A percentile compares a stretch with the other conserved stretches of the same genome.
These are phyloP conservation scores for Phytophthora fragariae DNA, from an alignment of 352 stramenopile genomes.

Conservation along the genomic window DNA sequence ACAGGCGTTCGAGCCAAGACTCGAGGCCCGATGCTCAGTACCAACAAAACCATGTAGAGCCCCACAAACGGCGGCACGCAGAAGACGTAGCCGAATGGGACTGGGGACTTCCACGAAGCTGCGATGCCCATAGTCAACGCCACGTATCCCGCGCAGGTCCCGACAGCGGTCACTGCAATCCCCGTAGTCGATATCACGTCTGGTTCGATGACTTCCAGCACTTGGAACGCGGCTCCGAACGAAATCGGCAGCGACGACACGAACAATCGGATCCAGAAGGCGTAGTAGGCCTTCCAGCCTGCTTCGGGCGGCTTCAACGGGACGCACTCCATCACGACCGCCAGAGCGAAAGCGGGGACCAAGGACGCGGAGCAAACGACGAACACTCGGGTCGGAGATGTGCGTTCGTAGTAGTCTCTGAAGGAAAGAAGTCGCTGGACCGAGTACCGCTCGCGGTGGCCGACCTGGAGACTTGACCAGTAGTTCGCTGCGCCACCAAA, in stretches of 20 bases:
- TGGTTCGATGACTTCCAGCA: constrained; percentile 20
- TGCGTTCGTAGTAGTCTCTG: constrained; percentile 18
- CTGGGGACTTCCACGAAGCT: constrained; percentile 24
- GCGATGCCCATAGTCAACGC: constrained; percentile 24
- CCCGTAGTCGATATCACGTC: constrained; percentile 7
- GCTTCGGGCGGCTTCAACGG: constrained; percentile 25
- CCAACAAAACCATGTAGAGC: constrained; percentile 28
- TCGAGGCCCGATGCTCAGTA: constrained; percentile 18
- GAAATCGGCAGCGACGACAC: constrained; percentile 23
- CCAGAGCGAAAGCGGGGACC: constrained; percentile 22
- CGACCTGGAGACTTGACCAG: constrained; percentile 22
- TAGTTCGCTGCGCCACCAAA: background rate
- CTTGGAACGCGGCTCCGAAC: constrained; percentile 21
- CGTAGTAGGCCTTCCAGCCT: constrained; percentile 34
- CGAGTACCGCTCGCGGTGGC: constrained; percentile 17
- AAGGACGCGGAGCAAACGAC: constrained; percentile 15
- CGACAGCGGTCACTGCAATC: constrained; percentile 10
- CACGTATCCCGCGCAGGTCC: constrained; percentile 22
- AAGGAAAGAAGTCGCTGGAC: constrained; percentile 22
- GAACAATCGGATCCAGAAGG: constrained; percentile 32
- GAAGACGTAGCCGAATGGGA: constrained; percentile 31
- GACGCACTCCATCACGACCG: constrained; percentile 37
- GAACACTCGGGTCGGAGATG: constrained; percentile 7
- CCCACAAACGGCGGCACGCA: constrained; percentile 17
- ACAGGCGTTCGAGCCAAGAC: background rate